Evolutionary conservation across 139 green algal species (phyloP).

Genomic region (Picochlorum sp.): DNA sequence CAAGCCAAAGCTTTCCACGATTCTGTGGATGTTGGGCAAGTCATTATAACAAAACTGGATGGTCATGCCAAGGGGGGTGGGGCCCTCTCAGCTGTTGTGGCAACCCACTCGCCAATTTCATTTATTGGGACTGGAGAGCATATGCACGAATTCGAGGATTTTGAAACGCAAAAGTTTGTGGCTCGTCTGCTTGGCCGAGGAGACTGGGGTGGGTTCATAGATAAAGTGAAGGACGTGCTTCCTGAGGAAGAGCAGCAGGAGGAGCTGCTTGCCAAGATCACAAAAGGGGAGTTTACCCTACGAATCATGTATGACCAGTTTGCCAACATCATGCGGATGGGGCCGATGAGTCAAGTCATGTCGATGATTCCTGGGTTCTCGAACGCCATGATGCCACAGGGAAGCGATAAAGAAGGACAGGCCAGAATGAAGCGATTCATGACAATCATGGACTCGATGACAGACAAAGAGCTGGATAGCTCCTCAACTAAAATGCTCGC

Average conservation of each 20-base stretch:
- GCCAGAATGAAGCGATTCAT: conserved; percentile 86
- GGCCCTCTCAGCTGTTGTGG: conserved; percentile 82
- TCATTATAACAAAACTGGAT: conserved; percentile 99
- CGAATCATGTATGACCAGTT: conserved; percentile 96
- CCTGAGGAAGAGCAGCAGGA: conserved; percentile 76
- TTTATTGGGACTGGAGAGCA: conserved; percentile 98
- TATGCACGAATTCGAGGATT: conserved; percentile 98
- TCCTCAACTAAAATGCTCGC: conserved; percentile 39
- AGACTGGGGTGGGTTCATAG: conserved; percentile 86
- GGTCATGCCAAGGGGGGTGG: conserved; percentile 97
- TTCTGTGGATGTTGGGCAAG: conserved; percentile 81
- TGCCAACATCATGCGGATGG: conserved; percentile 91
- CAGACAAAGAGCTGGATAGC: conserved; percentile 69
- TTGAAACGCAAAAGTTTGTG: conserved; percentile 94
- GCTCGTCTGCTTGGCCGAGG: conserved; percentile 83
- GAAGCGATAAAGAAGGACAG: conserved; percentile 76
- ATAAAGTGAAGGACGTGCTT: conserved; percentile 87
- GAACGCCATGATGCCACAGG: conserved; percentile 60
- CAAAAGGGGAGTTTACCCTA: conserved; percentile 87
- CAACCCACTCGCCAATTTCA: conserved; percentile 88
- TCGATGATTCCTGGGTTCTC: conserved; percentile 91
- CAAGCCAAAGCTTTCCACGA: conserved; percentile 96
- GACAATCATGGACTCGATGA: conserved; percentile 98
- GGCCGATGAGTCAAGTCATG: conserved; percentile 90
- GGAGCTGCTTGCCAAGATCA: conserved; percentile 86